Conservation (phyloP, 805 yeast genomes). For the Lipomyces mesembrius region DNA sequence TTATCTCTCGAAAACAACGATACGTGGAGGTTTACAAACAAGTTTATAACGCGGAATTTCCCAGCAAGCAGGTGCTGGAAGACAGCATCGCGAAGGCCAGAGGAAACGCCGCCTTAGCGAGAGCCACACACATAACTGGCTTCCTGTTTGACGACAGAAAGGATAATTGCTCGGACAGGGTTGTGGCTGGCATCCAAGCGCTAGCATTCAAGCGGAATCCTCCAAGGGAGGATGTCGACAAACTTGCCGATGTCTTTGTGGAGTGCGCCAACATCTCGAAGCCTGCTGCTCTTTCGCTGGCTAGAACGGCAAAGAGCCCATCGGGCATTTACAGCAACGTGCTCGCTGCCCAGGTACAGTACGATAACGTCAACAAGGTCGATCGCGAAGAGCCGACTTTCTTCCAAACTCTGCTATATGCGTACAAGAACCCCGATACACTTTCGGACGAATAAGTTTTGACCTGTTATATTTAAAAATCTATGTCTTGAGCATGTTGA, state of each 20-base stretch:
- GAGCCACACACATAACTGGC: not conserved
- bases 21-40: not conserved
- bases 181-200: not conserved
- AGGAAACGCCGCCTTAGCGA: not conserved
- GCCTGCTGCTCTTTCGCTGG: not conserved
- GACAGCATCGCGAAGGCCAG: not conserved
- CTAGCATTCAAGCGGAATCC: conserved; percentile 3
- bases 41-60: not conserved
- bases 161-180: not conserved
- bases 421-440: not conserved
- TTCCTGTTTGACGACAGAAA: not conserved
- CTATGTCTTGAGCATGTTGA: not conserved
- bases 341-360: conserved; percentile 2
- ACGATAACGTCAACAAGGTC: not conserved
- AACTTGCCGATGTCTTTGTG: conserved; percentile 1
- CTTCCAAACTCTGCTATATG: not conserved
- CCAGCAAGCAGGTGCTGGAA: not conserved
- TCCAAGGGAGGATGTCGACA: not conserved
- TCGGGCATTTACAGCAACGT: not conserved
- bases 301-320: not conserved
- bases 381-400: not conserved
- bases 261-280: not conserved
- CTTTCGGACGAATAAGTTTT: not conserved
- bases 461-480: not conserved
- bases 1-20: not conserved